These are phyloP conservation scores for Turnera subulata DNA, from an alignment of 345 rosid genomes.

Conservation along the genomic window DNA sequence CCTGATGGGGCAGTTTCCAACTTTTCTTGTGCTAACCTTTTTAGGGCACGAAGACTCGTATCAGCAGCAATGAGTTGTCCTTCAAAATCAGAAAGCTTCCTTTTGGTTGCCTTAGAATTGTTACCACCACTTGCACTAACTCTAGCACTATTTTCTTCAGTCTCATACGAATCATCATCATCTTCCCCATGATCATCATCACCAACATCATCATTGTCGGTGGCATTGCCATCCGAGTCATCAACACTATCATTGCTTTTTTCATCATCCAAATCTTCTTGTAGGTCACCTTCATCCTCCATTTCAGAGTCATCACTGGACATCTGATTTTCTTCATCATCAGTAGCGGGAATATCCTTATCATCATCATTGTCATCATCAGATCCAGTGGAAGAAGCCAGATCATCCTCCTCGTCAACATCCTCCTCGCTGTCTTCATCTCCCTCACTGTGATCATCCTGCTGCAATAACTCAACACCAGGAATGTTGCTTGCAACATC, in stretches of 20 bases:
- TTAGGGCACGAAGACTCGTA: constrained; percentile 82
- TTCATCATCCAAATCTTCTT: constrained; percentile 29
- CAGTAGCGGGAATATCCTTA: constrained; percentile 17
- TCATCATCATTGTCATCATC: constrained; percentile 26
- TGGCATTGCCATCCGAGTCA: constrained; percentile 10
- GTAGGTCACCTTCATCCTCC: too few species aligned
- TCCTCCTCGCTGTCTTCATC: constrained; percentile 30
- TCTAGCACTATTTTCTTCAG: too few species aligned
- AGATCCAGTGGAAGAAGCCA: constrained; percentile 24
- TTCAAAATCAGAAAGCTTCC: constrained; percentile 69
- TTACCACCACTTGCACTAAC: constrained; percentile 10
- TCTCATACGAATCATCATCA: too few species aligned
- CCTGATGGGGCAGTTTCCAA: constrained; percentile 28
- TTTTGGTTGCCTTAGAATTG: constrained; percentile 44
- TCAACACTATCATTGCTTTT: constrained; percentile 25
- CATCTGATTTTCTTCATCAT: constrained; percentile 40
- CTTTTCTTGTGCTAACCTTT: constrained; percentile 68
- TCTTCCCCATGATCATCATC: constrained; percentile 18
- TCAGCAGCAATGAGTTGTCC: constrained; percentile 63
- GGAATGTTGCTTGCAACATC: constrained; percentile 58
- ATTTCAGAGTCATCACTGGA: too few species aligned
- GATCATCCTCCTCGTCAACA: constrained; percentile 30
- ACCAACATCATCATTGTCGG: background rate
- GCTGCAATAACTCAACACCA: constrained; percentile 64
- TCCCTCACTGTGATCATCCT: too few species aligned